Evolutionary conservation across 306 rosid species (phyloP).

Genomic region (Nissolia schottii): DNA sequence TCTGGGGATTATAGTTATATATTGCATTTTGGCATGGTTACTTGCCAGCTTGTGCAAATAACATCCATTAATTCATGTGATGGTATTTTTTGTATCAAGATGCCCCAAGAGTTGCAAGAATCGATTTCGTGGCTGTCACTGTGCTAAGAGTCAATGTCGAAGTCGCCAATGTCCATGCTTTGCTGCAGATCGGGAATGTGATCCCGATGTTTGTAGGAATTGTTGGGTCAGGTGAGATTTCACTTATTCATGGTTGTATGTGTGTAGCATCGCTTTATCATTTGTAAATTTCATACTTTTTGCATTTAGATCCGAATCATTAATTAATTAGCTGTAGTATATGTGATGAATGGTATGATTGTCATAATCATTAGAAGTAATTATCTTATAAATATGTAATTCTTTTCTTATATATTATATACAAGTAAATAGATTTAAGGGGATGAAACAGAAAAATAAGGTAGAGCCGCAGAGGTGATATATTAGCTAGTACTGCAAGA

Average conservation of each 20-base stretch:
- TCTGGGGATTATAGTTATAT: slow-evolving; percentile 15
- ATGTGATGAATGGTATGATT: not conserved
- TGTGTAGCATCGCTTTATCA: not conserved
- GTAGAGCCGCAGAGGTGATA: not conserved
- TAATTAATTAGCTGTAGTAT: not conserved
- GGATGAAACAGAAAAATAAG: not conserved
- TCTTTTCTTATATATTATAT: not conserved
- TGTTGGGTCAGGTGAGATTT: slow-evolving; percentile 93
- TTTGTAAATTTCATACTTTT: slow-evolving; percentile 10
- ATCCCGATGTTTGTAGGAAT: slow-evolving; percentile 96
- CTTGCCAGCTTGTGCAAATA: not conserved
- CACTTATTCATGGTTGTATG: not conserved
- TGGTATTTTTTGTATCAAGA: slow-evolving; percentile 33
- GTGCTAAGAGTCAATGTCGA: slow-evolving; percentile 99
- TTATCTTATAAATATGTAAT: not conserved
- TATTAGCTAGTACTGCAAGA: not conserved
- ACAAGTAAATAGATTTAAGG: not conserved
- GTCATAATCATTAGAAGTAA: slow-evolving; percentile 1
- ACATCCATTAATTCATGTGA: slow-evolving; percentile 6
- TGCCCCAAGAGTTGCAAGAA: slow-evolving; percentile 95
- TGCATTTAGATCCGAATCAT: not conserved
- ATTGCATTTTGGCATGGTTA: not conserved
- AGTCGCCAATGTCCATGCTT: slow-evolving; percentile 98
- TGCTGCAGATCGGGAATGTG: slow-evolving; percentile 99
- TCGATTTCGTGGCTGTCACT: slow-evolving; percentile 93